These are phyloP conservation scores for Tripterygium wilfordii DNA, from an alignment of 177 flowering plant genomes.

Conservation along the genomic window DNA sequence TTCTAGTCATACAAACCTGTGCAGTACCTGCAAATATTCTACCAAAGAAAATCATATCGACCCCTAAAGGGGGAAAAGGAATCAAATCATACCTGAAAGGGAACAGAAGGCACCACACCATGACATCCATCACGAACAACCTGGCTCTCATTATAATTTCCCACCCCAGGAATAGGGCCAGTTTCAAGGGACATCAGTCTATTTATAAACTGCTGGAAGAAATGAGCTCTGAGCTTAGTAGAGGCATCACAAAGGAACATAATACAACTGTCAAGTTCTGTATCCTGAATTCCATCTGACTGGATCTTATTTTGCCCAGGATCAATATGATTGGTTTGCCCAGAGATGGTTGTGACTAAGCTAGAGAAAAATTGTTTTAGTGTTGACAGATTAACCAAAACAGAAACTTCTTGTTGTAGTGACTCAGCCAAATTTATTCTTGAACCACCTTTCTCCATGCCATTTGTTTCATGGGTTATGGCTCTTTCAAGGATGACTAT, in stretches of 20 bases:
- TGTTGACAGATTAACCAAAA: conserved; percentile 44
- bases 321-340: conserved; percentile 4
- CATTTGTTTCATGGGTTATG: conserved; percentile 18
- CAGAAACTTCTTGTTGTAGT: conserved; percentile 28
- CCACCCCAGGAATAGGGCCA: conserved; percentile 11
- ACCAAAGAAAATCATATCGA: no score
- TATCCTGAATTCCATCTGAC: conserved; percentile 5
- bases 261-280: conserved; percentile 28
- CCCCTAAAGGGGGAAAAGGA: no score
- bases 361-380: conserved; percentile 31
- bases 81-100: conserved; percentile 45
- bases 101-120: conserved; percentile 32
- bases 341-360: conserved; percentile 19
- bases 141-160: conserved; percentile 7
- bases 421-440: conserved; percentile 28
- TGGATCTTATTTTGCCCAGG: conserved; percentile 10
- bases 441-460: conserved; percentile 16
- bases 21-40: no score
- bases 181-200: conserved; percentile 26
- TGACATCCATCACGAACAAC: conserved; percentile 9
- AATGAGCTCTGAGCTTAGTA: conserved; percentile 26
- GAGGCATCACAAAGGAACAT: conserved; percentile 26
- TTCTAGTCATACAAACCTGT: no score
- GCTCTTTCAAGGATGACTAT: conserved; percentile 37
- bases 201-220: conserved; percentile 34